Evolutionary conservation across 2,329 filamentous ascomycete genomes (phyloP), one percentile per base, ranked within the genome.

Genomic region (Diaporthe aspalathi): DNA sequence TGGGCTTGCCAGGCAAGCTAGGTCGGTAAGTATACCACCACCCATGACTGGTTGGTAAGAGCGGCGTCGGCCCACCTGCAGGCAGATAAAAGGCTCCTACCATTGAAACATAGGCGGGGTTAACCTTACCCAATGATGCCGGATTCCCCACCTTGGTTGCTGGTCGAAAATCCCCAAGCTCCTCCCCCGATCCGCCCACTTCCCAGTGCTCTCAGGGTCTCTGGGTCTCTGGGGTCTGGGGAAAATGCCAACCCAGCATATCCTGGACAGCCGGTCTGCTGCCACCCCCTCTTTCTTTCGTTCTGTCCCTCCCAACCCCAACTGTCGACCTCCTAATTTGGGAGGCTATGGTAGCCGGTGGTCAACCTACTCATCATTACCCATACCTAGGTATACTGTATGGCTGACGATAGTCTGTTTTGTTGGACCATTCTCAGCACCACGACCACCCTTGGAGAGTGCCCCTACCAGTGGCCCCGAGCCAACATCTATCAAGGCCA

Each of bases 171-270:
- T 32, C 57, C 40, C 40, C 40, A 63, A 47, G 40, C 57, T 63
- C 20, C 27, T 63, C 20, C 57, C 57, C 57, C 57, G 17, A 63
- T 24, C 43, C 40, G 17, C 57, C 40, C 45, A 53, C 63, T 43
- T 52, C 43, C 35, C 7, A 38, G 35, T 35, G 45, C 40, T 47
- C 57, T 32, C 66, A 57, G 52, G 66, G 66, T n/a, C 22, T 50
- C 43, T 49, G n/a, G n/a, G n/a, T 57, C 29, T 56, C 66, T 68
- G 66, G 66, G 66, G 53, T 68, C 66, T 68, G 66, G 66, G 66
- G 66, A 57, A 57, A 68, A 57, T 27, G 24, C 11, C 57, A 32
- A 49, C 11, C 57, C 40, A 63, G 57, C 57, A 63, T 24, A 63
- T 14, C 57, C 57, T 32, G 40, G 57, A 47, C 40, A 63, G 35